These are phyloP conservation scores for Acrasis kona DNA, from an alignment of 78 protist species.

Conservation along the genomic window DNA sequence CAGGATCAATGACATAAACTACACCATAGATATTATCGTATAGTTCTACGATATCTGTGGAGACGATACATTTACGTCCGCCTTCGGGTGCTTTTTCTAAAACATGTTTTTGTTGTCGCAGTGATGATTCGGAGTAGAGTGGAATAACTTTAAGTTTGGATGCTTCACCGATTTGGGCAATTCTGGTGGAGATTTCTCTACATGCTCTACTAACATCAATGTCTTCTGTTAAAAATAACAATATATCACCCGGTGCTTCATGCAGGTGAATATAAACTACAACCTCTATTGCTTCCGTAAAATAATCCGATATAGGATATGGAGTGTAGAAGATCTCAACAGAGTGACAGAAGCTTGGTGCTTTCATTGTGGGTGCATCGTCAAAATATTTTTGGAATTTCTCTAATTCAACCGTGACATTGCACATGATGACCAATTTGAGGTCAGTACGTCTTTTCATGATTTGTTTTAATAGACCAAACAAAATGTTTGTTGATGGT, in stretches of 20 bases:
- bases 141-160: not conserved
- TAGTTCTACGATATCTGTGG: conserved; percentile 49
- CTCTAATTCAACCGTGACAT: conserved; percentile 42
- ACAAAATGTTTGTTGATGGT: conserved; percentile 23
- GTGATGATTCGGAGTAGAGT: conserved; percentile 27
- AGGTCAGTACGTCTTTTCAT: not conserved
- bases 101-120: conserved; percentile 37
- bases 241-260: conserved; percentile 38
- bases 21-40: conserved; percentile 36
- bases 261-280: not conserved
- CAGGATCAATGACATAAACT: conserved; percentile 22
- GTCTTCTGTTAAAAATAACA: conserved; percentile 66
- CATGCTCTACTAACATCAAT: conserved; percentile 30
- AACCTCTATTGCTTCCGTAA: not conserved
- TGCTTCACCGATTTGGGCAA: not conserved
- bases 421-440: conserved; percentile 36
- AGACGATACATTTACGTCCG: conserved; percentile 27
- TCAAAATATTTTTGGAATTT: conserved; percentile 9
- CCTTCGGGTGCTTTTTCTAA: not conserved
- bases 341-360: not conserved
- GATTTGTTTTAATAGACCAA: conserved; percentile 51
- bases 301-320: conserved; percentile 10
- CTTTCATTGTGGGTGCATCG: too few species aligned
- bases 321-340: conserved; percentile 4
- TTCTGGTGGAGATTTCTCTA: conserved; percentile 25